Evolutionary conservation across 2,329 filamentous ascomycete species (phyloP).

Genomic region (Penicillium sp.): DNA sequence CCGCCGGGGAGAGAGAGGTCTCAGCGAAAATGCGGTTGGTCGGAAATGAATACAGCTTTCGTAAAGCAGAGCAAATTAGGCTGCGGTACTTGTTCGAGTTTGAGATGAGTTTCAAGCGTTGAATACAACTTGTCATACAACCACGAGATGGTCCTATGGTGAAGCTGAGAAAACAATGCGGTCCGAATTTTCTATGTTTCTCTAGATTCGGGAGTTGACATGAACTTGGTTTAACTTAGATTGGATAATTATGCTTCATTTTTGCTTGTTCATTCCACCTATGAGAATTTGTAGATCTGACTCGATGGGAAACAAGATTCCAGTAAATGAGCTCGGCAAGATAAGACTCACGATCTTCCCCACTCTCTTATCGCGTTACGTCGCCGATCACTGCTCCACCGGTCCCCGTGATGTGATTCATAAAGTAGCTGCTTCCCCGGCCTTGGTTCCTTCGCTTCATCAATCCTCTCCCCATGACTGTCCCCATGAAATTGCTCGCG

Average conservation of each 20-base stretch:
- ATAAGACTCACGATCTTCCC: neutral
- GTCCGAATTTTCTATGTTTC: neutral
- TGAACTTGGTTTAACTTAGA: too few species aligned
- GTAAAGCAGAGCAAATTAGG: neutral
- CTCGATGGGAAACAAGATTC: neutral
- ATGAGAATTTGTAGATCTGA: too few species aligned
- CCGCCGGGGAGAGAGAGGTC: too few species aligned
- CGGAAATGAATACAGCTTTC: neutral
- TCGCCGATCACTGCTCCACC: neutral
- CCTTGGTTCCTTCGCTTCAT: neutral
- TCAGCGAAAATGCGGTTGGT: too few species aligned
- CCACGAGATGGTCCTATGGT: neutral
- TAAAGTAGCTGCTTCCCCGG: neutral
- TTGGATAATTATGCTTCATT: too few species aligned
- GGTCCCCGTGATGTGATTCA: neutral
- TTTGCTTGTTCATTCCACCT: too few species aligned
- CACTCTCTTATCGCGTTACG: neutral
- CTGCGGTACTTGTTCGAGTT: neutral
- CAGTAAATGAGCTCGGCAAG: too few species aligned
- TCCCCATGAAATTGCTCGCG: conserved; percentile 1
- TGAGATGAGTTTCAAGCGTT: neutral
- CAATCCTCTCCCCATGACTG: neutral
- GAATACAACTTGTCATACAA: too few species aligned
- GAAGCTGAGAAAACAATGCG: neutral
- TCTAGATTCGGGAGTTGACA: neutral